Evolutionary conservation across 2,329 filamentous ascomycete species (phyloP).

Genomic region (Arthrinium puccinioides): DNA sequence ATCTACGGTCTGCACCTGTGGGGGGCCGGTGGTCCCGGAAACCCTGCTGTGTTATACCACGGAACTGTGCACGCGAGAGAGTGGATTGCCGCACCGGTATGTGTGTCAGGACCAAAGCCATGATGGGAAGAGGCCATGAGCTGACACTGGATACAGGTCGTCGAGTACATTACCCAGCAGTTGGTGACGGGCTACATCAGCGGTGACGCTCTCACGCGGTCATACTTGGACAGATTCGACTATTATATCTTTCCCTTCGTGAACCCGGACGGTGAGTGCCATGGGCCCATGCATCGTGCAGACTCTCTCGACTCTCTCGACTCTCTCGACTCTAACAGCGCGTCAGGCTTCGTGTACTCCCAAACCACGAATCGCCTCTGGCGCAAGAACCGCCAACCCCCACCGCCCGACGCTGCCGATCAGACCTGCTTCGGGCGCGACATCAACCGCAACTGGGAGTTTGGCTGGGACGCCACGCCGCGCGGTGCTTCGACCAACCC

Average conservation of each 20-base stretch:
- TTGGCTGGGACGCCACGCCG: slow-evolving; percentile 35
- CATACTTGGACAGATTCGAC: slow-evolving; percentile 50
- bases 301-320: not conserved
- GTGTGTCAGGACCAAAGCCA: slow-evolving; percentile 33
- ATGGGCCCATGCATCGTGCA: slow-evolving; percentile 9
- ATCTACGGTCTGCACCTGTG: slow-evolving; percentile 53
- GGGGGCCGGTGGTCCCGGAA: slow-evolving; percentile 34
- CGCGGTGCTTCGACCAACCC: slow-evolving; percentile 40
- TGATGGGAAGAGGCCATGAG: not conserved
- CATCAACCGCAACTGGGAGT: slow-evolving; percentile 48
- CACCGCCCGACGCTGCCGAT: slow-evolving; percentile 14
- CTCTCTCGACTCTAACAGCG: not conserved
- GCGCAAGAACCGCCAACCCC: slow-evolving; percentile 46
- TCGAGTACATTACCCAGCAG: slow-evolving; percentile 39
- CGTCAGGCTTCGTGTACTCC: slow-evolving; percentile 49
- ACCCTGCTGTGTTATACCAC: slow-evolving; percentile 42
- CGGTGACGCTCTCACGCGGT: slow-evolving; percentile 25
- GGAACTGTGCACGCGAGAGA: slow-evolving; percentile 46
- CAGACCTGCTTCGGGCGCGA: slow-evolving; percentile 39
- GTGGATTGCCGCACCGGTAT: slow-evolving; percentile 49
- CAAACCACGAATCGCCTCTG: slow-evolving; percentile 51
- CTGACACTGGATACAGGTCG: slow-evolving; percentile 14
- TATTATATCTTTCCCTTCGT: slow-evolving; percentile 58
- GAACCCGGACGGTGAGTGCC: slow-evolving; percentile 57
- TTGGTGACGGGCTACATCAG: slow-evolving; percentile 34